Percentiles rank a stretch among this genome's conserved stretches.
phyloP scores from a whole-genome alignment of 768 basidiomycete species.

The Tremella fuciformis region DNA sequence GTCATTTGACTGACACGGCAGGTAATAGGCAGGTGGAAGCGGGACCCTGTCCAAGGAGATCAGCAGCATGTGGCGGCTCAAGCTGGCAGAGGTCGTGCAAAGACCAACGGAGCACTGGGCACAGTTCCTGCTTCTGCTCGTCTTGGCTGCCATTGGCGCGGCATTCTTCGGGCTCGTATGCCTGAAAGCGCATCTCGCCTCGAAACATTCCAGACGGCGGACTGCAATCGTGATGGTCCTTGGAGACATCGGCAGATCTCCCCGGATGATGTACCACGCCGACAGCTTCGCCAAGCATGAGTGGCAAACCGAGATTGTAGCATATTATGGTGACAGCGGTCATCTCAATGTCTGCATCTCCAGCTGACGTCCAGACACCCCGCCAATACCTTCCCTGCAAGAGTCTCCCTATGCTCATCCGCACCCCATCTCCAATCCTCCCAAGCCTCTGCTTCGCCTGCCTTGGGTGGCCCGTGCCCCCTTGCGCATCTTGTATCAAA shows the following conservation, averaged over 20 bases:
- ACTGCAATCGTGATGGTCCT: constrained; percentile 86
- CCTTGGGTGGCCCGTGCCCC: constrained; percentile 64
- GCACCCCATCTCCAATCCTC: constrained; percentile 64
- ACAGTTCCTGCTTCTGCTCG: neutral
- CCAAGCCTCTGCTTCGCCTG: constrained; percentile 57
- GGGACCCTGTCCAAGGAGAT: too few relatives aligned
- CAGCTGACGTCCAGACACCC: constrained; percentile 62
- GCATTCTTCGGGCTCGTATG: neutral
- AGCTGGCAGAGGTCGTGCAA: too few relatives aligned
- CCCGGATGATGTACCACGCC: constrained; percentile 98
- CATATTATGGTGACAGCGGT: constrained; percentile 67
- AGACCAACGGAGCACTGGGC: neutral
- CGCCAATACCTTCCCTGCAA: constrained; percentile 69
- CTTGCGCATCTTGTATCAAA: constrained; percentile 72
- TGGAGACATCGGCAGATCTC: constrained; percentile 92
- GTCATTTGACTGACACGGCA: too few relatives aligned
- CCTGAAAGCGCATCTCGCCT: neutral
- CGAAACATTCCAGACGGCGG: constrained; percentile 32
- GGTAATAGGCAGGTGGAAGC: too few relatives aligned
- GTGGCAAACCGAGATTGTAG: constrained; percentile 76
- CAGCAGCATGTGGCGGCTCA: too few relatives aligned
- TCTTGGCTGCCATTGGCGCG: neutral
- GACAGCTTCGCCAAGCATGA: constrained; percentile 79
- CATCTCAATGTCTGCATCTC: neutral
- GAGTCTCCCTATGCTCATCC: constrained; percentile 65